Base-by-base conservation (phyloP, 148 eudicot species). In the Heliosperma pusillum region DNA sequence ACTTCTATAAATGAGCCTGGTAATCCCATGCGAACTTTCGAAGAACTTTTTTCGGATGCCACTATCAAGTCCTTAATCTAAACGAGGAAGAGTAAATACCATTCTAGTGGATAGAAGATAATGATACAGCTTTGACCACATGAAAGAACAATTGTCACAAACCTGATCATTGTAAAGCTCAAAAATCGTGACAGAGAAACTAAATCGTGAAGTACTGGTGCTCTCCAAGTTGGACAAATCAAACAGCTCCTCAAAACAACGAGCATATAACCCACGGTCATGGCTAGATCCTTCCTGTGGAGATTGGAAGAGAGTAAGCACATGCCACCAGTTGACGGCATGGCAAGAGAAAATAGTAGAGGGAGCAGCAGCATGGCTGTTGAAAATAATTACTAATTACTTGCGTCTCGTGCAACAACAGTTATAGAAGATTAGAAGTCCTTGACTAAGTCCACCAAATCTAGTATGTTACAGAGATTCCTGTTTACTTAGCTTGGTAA, bases 221-320 rank as follows among this genome's bases (percentile, higher is more conserved):
- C 91, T 88, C 82, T 96, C 99, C 56, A 85, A 70, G 85, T 92
- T 90, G 53, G 99, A 92, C 82, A 96, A 82, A 88, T 96, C 97
- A 89, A 90, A 96, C 42, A 96, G 81, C 87, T 96, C 97, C 83
- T 96, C 99, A 83, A 92, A 96, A 78, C 97, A 89, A 72, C 99
- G 92, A 33, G 85, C 89, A 84, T 92, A 92, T 75, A 96, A 83
- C 80, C 99, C 99, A 70, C 99, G 94, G 70, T 92, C 99, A 87
- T 92, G 97, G 89, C 87, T 90, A 72, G 97, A 87, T 81, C 99
- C 99, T 89, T 92, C 99, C 99, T 96, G 97, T 78, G 81, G 77
- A 78, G 77, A 50, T 71, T 64, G 24, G 52, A 52, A 42, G 58
- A 52, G 58, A 15, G 64, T 27, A 65, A 71, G 61, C 27, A 47